phyloP scores from a whole-genome alignment of 495 filamentous ascomycete genomes.

The Penicillium riverlandense region DNA sequence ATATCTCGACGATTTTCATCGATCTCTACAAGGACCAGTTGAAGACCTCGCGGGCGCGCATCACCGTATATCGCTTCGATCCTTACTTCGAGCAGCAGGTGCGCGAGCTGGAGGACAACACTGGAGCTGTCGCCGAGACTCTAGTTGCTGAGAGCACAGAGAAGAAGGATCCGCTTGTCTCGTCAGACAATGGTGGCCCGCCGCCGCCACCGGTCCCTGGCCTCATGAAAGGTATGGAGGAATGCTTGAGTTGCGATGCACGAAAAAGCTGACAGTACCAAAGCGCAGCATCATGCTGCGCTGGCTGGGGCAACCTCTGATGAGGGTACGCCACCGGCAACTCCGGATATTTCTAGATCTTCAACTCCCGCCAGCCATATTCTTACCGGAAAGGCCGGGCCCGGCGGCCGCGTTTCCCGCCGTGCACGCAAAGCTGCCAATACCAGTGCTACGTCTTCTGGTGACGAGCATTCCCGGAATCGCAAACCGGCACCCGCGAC shows the following conservation, averaged over 20 bases:
- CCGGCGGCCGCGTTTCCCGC: conserved; percentile 67
- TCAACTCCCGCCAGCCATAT: conserved; percentile 64
- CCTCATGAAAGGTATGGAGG: conserved; percentile 40
- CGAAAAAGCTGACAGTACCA: conserved; percentile 21
- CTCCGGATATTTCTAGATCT: conserved; percentile 75
- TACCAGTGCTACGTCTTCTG: conserved; percentile 66
- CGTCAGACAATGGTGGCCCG: conserved; percentile 42
- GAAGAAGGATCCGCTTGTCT: conserved; percentile 39
- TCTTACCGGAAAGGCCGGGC: conserved; percentile 63
- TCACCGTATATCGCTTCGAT: conserved; percentile 73
- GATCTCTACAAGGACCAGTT: conserved; percentile 83
- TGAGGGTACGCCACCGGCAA: conserved; percentile 53
- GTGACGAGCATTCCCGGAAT: conserved; percentile 65
- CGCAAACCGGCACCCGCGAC: conserved; percentile 47
- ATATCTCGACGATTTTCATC: conserved; percentile 83
- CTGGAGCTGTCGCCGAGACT: conserved; percentile 26
- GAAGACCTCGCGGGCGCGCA: conserved; percentile 68
- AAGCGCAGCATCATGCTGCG: conserved; percentile 44
- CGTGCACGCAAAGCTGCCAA: conserved; percentile 71
- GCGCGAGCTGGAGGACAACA: conserved; percentile 65
- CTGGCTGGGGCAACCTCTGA: conserved; percentile 37
- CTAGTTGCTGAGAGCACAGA: conserved; percentile 19
- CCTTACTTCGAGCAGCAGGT: conserved; percentile 92
- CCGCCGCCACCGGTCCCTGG: conserved; percentile 51
- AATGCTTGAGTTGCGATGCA: conserved; percentile 9